phyloP scores from a whole-genome alignment of 257 asterid genomes.

The Prunella vulgaris region DNA sequence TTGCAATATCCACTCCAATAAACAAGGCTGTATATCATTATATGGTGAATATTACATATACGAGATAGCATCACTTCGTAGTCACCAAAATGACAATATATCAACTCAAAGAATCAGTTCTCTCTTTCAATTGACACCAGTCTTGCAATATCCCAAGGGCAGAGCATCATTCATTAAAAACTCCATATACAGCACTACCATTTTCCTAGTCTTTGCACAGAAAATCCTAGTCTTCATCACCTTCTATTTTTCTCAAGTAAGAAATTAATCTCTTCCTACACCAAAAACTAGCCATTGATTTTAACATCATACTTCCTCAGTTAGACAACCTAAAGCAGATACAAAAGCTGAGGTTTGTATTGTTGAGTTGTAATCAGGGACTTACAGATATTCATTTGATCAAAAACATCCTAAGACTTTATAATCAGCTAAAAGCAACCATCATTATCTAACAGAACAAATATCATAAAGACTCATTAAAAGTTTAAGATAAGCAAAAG shows the following conservation, averaged over 20 bases:
- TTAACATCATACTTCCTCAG: neutral
- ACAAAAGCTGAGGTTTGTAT: no score
- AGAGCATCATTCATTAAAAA: neutral
- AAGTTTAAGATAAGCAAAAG: neutral
- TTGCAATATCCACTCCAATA: neutral
- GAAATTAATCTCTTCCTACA: neutral
- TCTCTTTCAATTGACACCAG: neutral
- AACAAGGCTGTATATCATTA: no score
- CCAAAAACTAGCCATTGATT: neutral
- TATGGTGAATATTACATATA: neutral
- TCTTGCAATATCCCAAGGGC: neutral
- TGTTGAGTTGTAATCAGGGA: no score
- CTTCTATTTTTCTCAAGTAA: neutral
- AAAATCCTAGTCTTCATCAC: neutral
- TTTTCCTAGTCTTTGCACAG: neutral
- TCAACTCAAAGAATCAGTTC: neutral
- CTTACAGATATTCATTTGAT: neutral
- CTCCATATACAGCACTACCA: neutral
- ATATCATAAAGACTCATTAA: neutral
- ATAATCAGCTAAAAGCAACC: neutral
- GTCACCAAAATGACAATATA: no score
- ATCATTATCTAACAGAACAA: neutral
- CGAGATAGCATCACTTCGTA: no score
- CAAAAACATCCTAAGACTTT: neutral
- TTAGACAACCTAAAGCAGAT: neutral